Conservation (phyloP, 176 grass and related monocot genomes). For the Tuctoria greenei region DNA sequence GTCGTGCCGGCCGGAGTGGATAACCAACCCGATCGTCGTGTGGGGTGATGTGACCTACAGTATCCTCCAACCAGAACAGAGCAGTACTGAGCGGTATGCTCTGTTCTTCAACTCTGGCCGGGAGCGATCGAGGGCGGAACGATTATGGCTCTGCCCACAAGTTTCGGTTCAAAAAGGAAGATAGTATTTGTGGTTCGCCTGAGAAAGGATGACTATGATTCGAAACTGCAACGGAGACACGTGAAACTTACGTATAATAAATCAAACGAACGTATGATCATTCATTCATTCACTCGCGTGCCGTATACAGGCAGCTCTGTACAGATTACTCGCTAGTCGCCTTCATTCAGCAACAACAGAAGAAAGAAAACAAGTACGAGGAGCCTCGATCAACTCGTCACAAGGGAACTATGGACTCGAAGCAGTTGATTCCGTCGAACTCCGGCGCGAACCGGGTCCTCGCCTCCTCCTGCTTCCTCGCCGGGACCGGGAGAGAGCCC, state of each 20-base stretch:
- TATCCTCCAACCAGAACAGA: background rate
- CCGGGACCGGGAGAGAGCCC: background rate
- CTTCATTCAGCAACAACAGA: background rate
- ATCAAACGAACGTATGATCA: slow-evolving; percentile 11
- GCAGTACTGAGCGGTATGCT: no score
- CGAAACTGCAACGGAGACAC: background rate
- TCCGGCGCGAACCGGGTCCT: slow-evolving; percentile 56
- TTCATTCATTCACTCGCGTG: background rate
- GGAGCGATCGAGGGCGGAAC: background rate
- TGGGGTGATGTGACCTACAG: no score
- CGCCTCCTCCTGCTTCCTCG: background rate
- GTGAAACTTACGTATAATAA: background rate
- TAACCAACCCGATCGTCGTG: background rate
- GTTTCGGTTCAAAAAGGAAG: background rate
- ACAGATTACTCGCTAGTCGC: background rate
- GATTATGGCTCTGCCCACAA: background rate
- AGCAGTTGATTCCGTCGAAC: slow-evolving; percentile 70
- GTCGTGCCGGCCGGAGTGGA: background rate
- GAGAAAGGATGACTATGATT: background rate
- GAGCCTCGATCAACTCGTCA: no score
- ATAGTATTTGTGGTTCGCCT: no score
- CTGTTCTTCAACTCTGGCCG: background rate
- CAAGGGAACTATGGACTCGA: slow-evolving; percentile 53
- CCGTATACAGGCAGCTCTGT: slow-evolving; percentile 8
- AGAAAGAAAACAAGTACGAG: background rate